These are phyloP conservation scores for Piloderma croceum DNA, from an alignment of 768 basidiomycete genomes.

Conservation along the genomic window DNA sequence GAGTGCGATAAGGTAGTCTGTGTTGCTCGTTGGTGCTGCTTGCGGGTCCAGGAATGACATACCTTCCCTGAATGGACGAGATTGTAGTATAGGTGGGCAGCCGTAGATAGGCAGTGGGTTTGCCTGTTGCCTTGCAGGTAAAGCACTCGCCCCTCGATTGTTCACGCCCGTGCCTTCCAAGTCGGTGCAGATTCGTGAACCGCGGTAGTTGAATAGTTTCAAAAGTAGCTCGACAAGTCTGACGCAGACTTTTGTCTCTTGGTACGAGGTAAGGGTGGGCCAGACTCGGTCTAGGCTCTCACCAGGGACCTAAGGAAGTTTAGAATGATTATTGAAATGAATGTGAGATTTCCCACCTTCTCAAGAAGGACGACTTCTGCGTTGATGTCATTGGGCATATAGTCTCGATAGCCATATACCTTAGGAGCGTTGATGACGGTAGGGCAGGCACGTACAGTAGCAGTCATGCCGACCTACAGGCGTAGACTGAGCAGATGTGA, in stretches of 20 bases:
- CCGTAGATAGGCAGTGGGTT: conserved; percentile 10
- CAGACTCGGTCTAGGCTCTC: conserved; percentile 22
- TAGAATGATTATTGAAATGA: neutral
- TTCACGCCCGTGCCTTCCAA: conserved; percentile 14
- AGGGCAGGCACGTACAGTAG: conserved; percentile 15
- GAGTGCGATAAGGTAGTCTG: conserved; percentile 24
- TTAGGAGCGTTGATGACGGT: conserved; percentile 21
- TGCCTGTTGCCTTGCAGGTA: conserved; percentile 3
- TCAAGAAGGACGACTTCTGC: conserved; percentile 28
- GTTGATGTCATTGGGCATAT: conserved; percentile 22
- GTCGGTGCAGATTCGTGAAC: conserved; percentile 20
- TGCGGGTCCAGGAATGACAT: conserved; percentile 18
- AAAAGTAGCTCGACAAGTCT: conserved; percentile 23
- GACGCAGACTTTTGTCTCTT: conserved; percentile 18
- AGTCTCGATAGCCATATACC: conserved; percentile 24
- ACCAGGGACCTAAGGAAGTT: conserved; percentile 23
- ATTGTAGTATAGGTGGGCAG: conserved; percentile 18
- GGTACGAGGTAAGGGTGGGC: conserved; percentile 15
- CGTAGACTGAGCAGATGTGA: conserved; percentile 1
- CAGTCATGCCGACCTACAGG: conserved; percentile 27
- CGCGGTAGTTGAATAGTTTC: conserved; percentile 22
- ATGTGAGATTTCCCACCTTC: conserved; percentile 19
- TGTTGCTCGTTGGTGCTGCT: conserved; percentile 16
- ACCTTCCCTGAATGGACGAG: conserved; percentile 21
- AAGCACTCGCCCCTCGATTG: conserved; percentile 10